Percentiles rank a stretch among this genome's conserved stretches.
These are phyloP conservation scores for Mycena venus DNA, from an alignment of 768 basidiomycete species.

Conservation along the genomic window DNA sequence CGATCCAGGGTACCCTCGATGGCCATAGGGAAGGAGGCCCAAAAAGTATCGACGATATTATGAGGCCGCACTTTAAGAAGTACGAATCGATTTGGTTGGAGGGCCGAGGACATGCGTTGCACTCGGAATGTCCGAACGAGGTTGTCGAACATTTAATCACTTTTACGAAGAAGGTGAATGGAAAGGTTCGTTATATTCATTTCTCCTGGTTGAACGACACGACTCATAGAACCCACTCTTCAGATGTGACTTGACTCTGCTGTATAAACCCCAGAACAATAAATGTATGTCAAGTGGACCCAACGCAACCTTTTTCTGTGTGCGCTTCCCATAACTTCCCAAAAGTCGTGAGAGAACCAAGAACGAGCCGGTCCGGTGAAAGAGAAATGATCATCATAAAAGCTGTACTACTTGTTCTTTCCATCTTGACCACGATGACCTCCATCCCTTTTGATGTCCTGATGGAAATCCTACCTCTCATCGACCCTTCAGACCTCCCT, in stretches of 20 bases:
- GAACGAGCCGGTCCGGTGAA: neutral
- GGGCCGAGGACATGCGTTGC: slow-evolving; percentile 49
- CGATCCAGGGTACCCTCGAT: slow-evolving; percentile 43
- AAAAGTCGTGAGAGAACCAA: too few species aligned
- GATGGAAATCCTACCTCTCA: slow-evolving; percentile 25
- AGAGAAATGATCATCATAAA: neutral
- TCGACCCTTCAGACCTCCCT: slow-evolving; percentile 12
- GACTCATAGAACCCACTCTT: neutral
- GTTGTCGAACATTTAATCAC: slow-evolving; percentile 29
- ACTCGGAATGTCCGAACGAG: slow-evolving; percentile 47
- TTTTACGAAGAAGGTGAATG: slow-evolving; percentile 8
- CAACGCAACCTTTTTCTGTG: too few species aligned
- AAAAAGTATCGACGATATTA: slow-evolving; percentile 40
- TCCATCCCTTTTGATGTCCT: slow-evolving; percentile 27
- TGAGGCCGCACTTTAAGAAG: slow-evolving; percentile 49
- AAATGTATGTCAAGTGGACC: too few species aligned
- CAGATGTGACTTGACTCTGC: too few species aligned
- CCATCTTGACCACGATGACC: slow-evolving; percentile 26
- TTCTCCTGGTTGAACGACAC: neutral
- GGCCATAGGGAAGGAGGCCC: slow-evolving; percentile 37
- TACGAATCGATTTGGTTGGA: slow-evolving; percentile 43
- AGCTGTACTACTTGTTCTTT: neutral
- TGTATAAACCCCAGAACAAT: too few species aligned
- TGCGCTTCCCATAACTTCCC: too few species aligned
- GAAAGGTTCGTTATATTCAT: slow-evolving; percentile 1